A percentile compares a stretch with the other conserved stretches of the same genome.
Conservation (phyloP, 441 rosid genomes). For the Omphalea diandra region DNA sequence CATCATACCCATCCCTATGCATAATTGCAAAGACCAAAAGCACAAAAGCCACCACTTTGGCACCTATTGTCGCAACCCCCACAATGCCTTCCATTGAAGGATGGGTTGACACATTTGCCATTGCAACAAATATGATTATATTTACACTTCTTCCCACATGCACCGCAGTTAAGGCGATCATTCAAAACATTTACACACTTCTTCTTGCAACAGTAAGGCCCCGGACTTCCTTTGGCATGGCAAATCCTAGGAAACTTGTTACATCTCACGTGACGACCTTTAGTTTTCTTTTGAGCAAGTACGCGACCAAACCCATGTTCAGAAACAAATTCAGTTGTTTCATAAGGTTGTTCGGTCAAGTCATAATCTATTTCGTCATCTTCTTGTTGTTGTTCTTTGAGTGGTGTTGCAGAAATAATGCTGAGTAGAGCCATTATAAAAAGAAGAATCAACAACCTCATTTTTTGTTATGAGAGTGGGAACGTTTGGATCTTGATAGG, state of each 20-base stretch:
- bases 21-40: slow-evolving; percentile 41
- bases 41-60: slow-evolving; percentile 29
- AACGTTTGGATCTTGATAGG: too few species aligned
- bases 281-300: slow-evolving; percentile 17
- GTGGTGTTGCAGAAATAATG: slow-evolving; percentile 1
- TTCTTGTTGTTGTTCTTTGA: neutral
- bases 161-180: slow-evolving; percentile 33
- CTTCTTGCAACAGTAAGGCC: slow-evolving; percentile 35
- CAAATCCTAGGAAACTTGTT: slow-evolving; percentile 26
- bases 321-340: neutral
- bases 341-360: neutral
- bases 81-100: slow-evolving; percentile 28
- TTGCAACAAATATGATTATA: too few species aligned
- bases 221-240: slow-evolving; percentile 25
- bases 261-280: slow-evolving; percentile 1
- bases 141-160: too few species aligned
- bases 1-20: too few species aligned
- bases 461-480: too few species aligned
- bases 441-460: neutral
- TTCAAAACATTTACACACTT: slow-evolving; percentile 31
- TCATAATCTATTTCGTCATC: neutral
- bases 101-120: slow-evolving; percentile 35
- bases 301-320: slow-evolving; percentile 10
- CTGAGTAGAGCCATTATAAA: neutral
- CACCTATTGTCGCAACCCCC: slow-evolving; percentile 38